Conservation (phyloP, 805 yeast genomes). For the Schwanniomyces pseudopolymorphus region DNA sequence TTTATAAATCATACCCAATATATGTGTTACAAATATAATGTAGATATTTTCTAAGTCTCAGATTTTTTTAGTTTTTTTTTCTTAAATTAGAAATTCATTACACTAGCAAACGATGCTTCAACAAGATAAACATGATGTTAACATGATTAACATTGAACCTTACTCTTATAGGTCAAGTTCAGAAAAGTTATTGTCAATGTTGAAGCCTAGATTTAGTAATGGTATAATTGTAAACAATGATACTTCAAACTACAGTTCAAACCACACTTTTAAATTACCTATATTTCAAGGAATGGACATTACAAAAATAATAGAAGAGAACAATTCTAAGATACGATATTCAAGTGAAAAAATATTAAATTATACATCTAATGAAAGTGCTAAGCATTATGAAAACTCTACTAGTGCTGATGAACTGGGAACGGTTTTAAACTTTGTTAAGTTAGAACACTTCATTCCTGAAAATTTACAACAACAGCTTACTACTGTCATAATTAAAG, state of each 20-base stretch:
- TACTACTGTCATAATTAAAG: slow-evolving; percentile 28
- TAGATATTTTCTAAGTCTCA: not conserved
- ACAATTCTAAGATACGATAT: slow-evolving; percentile 9
- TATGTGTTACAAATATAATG: not conserved
- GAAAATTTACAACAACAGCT: slow-evolving; percentile 35
- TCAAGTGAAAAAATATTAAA: not conserved
- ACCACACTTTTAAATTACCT: slow-evolving; percentile 12
- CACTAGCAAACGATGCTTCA: not conserved
- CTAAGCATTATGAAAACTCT: slow-evolving; percentile 1
- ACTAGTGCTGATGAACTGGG: slow-evolving; percentile 7
- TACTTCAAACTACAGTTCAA: not conserved
- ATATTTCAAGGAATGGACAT: slow-evolving; percentile 14
- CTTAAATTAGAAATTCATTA: not conserved
- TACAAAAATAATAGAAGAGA: slow-evolving; percentile 10
- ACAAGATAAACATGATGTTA: not conserved
- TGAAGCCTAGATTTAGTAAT: slow-evolving; percentile 5
- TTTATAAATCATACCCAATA: not conserved
- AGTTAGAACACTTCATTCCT: slow-evolving; percentile 29
- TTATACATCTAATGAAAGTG: not conserved
- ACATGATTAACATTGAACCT: slow-evolving; percentile 8
- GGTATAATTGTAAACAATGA: not conserved
- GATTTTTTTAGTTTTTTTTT: not conserved
- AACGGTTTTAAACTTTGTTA: slow-evolving; percentile 15
- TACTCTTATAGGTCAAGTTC: slow-evolving; percentile 7
- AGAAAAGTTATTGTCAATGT: slow-evolving; percentile 8